Percentiles rank a stretch among this genome's conserved stretches.
These are phyloP conservation scores for Papiliotrema nemorosa DNA, from an alignment of 1,284 basidiomycete genomes.

Conservation along the genomic window DNA sequence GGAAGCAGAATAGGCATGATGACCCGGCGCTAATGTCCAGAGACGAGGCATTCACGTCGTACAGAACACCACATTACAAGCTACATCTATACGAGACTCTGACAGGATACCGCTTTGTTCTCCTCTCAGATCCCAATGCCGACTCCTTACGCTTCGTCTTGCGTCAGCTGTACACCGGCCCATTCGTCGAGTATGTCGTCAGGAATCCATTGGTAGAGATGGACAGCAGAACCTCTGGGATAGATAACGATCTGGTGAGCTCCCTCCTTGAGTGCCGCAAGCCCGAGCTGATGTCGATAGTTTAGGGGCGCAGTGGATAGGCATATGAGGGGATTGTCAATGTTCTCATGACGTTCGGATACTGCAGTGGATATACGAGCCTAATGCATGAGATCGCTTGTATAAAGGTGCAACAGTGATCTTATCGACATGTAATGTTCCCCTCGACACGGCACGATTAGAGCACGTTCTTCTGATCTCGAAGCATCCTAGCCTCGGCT, in stretches of 20 bases:
- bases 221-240: conserved; percentile 73
- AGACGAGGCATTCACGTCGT: conserved; percentile 85
- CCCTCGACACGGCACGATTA: too few species aligned
- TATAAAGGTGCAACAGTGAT: too few species aligned
- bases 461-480: too few species aligned
- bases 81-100: conserved; percentile 88
- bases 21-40: conserved; percentile 53
- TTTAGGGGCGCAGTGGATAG: conserved; percentile 78
- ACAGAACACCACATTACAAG: conserved; percentile 87
- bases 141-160: conserved; percentile 80
- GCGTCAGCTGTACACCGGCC: conserved; percentile 85
- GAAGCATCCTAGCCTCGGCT: too few species aligned
- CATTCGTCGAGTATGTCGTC: conserved; percentile 89
- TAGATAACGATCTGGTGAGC: conserved; percentile 71
- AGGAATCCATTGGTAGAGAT: conserved; percentile 81
- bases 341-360: conserved; percentile 28
- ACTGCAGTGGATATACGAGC: not conserved
- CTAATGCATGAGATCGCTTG: not conserved
- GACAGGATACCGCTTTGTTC: conserved; percentile 91
- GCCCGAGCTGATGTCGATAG: conserved; percentile 46
- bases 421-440: too few species aligned
- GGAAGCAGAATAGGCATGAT: too few species aligned
- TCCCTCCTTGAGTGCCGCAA: not conserved
- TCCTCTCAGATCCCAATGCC: conserved; percentile 79
- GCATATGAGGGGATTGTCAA: conserved; percentile 55